Percentiles rank a stretch among this genome's conserved stretches.
These are phyloP conservation scores for Capronia epimyces DNA, from an alignment of 2,329 filamentous ascomycete species.

Conservation along the genomic window DNA sequence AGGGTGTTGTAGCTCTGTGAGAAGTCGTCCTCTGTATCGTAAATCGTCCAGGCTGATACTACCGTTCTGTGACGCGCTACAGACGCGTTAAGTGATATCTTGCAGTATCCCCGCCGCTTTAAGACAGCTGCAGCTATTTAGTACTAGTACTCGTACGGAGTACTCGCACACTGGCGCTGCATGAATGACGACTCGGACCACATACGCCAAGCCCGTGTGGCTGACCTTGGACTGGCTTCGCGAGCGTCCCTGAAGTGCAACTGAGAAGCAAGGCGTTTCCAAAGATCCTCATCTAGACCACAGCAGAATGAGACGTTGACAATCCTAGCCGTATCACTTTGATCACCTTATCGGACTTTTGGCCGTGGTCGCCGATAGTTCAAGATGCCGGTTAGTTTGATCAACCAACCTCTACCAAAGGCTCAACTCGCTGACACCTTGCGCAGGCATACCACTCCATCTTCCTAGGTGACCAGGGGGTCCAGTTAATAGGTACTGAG, in stretches of 20 bases:
- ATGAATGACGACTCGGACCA: too few relatives aligned
- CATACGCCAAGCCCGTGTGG: background rate
- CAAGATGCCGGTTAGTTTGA: slow-evolving; percentile 7
- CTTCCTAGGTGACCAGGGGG: slow-evolving; percentile 75
- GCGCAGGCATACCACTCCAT: slow-evolving; percentile 91
- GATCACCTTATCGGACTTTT: background rate
- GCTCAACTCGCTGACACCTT: slow-evolving; percentile 8
- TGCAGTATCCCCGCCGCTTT: background rate
- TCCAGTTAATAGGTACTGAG: slow-evolving; percentile 56
- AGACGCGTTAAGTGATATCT: slow-evolving; percentile 13
- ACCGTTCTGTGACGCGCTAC: background rate
- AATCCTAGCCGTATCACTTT: background rate
- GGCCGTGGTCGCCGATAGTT: background rate
- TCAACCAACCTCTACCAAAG: background rate
- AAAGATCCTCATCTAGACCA: background rate
- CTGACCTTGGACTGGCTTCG: background rate
- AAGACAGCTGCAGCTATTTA: too few relatives aligned
- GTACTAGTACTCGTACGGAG: too few relatives aligned
- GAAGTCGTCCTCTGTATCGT: background rate
- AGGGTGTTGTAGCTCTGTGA: background rate
- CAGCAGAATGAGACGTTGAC: slow-evolving; percentile 12
- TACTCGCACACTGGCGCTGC: background rate
- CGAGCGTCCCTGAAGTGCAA: background rate
- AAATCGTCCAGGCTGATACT: background rate
- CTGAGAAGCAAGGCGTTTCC: background rate